Evolutionary conservation across 371 early-diverging fungal species (phyloP), one percentile per base, ranked within the genome.

Genomic region (Apophysomyces ossiformis): DNA sequence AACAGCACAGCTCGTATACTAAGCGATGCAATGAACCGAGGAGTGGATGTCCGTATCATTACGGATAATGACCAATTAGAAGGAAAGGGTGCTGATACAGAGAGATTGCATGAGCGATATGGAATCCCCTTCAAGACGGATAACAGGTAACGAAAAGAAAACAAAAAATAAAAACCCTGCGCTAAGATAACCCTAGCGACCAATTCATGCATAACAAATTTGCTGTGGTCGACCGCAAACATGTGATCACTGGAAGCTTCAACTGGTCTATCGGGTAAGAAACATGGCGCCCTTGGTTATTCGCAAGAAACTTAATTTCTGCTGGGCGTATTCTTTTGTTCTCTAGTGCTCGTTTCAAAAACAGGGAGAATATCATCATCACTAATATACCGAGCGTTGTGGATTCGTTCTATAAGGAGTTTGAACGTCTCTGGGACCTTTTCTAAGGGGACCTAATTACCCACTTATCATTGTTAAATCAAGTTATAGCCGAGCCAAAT

Each of bases 191-290:
- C 18, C 11, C 12, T 63, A 83, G 81, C 43, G 73, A 74, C 1
- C 75, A 74, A 66, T 81, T 85, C 56, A 89, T 89, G 90, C 90
- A 89, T 63, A 83, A 88, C 62, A 89, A 89, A 69, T 89, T 89
- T 77, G 87, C 85, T 12, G 78, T 89, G 12, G 78, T 88, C 56
- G 90, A 89, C 66, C 60, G 61, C 12, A 78, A 72, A 36, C 75
- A 69, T 1, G 71, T 83, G 18, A 70, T 81, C 45, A 83, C 79
- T 15, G 84, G 84, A 26, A 79, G 80, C 43, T 83, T 79, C 68
- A 83, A 83, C 60, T 83, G 84, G 84, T 79, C 81, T 45, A 72
- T 71, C 37, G 76, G 73, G 84, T 81, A 74, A 71, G 69, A 64
- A 5, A 54, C 15, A 36, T 4, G 45, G 13, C 0, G 5, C n/a